Evolutionary conservation across 2,329 filamentous ascomycete genomes (phyloP).

Genomic region (Capronia americana): DNA sequence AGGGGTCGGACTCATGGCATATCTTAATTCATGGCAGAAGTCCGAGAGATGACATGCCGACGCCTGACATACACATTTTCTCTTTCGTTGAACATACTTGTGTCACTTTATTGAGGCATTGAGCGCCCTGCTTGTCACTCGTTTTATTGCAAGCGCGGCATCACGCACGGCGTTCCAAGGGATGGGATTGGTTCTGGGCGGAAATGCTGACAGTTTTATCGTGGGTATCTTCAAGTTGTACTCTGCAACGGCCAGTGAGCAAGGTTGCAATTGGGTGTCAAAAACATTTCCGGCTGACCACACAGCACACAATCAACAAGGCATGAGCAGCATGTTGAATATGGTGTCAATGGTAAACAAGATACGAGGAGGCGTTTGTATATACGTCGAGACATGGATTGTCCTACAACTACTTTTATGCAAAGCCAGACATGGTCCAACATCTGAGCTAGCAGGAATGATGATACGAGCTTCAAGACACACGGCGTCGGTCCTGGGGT

Average conservation of each 20-base stretch:
- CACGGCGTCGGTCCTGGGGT: neutral
- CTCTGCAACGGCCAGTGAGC: neutral
- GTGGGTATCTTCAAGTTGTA: slow-evolving; percentile 7
- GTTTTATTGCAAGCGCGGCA: slow-evolving; percentile 31
- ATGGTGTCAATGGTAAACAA: slow-evolving; percentile 8
- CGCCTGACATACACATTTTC: slow-evolving; percentile 9
- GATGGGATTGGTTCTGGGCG: neutral
- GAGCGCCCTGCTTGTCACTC: slow-evolving; percentile 29
- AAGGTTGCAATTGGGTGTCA: slow-evolving; percentile 16
- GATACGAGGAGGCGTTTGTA: slow-evolving; percentile 30
- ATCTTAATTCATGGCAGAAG: slow-evolving; percentile 81
- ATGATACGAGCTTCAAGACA: slow-evolving; percentile 26
- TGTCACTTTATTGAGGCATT: slow-evolving; percentile 6
- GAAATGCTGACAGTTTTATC: neutral
- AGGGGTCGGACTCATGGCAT: slow-evolving; percentile 84
- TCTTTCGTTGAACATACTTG: slow-evolving; percentile 32
- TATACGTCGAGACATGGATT: slow-evolving; percentile 26
- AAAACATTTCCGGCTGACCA: slow-evolving; percentile 8
- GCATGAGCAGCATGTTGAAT: slow-evolving; percentile 12
- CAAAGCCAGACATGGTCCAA: slow-evolving; percentile 6
- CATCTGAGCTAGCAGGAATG: slow-evolving; percentile 24
- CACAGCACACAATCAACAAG: slow-evolving; percentile 18
- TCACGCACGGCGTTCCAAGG: slow-evolving; percentile 22
- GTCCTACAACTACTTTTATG: slow-evolving; percentile 2
- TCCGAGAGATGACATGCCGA: slow-evolving; percentile 51